A percentile compares a stretch with the other conserved stretches of the same genome.
Evolutionary conservation across 495 filamentous ascomycete species (phyloP).

Genomic region (Amphirosellinia nigrospora): DNA sequence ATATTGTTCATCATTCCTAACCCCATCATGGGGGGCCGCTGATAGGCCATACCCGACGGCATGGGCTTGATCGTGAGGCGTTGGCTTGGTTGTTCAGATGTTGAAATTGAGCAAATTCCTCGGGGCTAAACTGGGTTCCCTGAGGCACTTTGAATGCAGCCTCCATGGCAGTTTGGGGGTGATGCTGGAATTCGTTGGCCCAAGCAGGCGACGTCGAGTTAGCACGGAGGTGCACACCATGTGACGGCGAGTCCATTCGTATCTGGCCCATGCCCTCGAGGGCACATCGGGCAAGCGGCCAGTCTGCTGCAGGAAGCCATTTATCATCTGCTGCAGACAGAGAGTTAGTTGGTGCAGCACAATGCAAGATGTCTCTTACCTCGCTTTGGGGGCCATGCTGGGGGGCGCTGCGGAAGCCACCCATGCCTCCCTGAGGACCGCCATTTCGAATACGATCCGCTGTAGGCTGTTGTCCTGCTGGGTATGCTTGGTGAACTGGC

Average conservation of each 20-base stretch:
- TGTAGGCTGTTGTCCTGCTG: slow-evolving; percentile 94
- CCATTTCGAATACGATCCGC: slow-evolving; percentile 82
- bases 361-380: slow-evolving; percentile 39
- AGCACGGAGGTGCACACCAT: slow-evolving; percentile 57
- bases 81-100: slow-evolving; percentile 63
- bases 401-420: slow-evolving; percentile 51
- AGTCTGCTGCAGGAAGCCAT: slow-evolving; percentile 84
- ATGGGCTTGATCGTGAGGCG: slow-evolving; percentile 57
- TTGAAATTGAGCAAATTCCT: slow-evolving; percentile 87
- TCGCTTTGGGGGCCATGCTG: slow-evolving; percentile 52
- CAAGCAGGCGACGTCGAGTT: slow-evolving; percentile 66
- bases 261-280: slow-evolving; percentile 49
- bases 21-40: slow-evolving; percentile 46
- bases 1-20: slow-evolving; percentile 56
- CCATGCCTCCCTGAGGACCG: slow-evolving; percentile 56
- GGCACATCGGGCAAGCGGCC: slow-evolving; percentile 50
- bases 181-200: slow-evolving; percentile 62
- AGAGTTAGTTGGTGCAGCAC: slow-evolving; percentile 19
- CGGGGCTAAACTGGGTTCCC: slow-evolving; percentile 73
- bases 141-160: slow-evolving; percentile 70
- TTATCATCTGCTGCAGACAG: slow-evolving; percentile 74
- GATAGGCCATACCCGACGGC: slow-evolving; percentile 40
- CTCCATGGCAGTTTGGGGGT: slow-evolving; percentile 77
- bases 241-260: slow-evolving; percentile 45
- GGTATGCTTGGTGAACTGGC: slow-evolving; percentile 94